Percentiles rank a stretch among this genome's conserved stretches.
Evolutionary conservation across 208 protist genomes (phyloP).

Genomic region (Trypanosoma rangeli): DNA sequence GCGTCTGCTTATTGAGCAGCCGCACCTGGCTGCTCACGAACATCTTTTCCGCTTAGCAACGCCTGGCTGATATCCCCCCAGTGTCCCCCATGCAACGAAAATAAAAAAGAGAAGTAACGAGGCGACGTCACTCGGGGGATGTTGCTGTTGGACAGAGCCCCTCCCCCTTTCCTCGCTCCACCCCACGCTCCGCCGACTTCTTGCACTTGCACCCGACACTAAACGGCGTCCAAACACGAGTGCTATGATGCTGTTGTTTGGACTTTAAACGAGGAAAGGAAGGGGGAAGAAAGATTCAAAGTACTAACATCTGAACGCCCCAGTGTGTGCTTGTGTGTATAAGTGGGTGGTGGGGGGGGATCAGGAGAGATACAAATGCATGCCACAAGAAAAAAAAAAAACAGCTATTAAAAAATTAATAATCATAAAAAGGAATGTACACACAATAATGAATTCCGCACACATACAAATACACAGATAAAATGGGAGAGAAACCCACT

Average conservation of each 20-base stretch:
- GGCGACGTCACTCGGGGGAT: too few relatives aligned
- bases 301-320: not conserved
- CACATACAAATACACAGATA: not conserved
- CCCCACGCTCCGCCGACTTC: not conserved
- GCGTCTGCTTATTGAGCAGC: slow-evolving; percentile 40
- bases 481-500: not conserved
- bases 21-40: slow-evolving; percentile 22
- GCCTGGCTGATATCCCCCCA: not conserved
- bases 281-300: not conserved
- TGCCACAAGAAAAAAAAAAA: not conserved
- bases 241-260: not conserved
- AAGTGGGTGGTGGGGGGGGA: not conserved
- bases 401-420: not conserved
- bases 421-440: not conserved
- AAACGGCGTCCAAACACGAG: not conserved
- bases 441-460: slow-evolving; percentile 12
- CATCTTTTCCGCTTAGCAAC: slow-evolving; percentile 23
- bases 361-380: not conserved
- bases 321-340: too few relatives aligned
- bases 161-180: not conserved
- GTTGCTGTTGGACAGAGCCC: too few relatives aligned
- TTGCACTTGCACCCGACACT: not conserved
- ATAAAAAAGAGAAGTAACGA: not conserved
- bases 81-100: not conserved
- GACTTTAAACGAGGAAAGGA: not conserved